Percentiles rank a stretch among this genome's conserved stretches.
Conservation (phyloP, 768 basidiomycete genomes). For the Lactarius pseudohatsudake region DNA sequence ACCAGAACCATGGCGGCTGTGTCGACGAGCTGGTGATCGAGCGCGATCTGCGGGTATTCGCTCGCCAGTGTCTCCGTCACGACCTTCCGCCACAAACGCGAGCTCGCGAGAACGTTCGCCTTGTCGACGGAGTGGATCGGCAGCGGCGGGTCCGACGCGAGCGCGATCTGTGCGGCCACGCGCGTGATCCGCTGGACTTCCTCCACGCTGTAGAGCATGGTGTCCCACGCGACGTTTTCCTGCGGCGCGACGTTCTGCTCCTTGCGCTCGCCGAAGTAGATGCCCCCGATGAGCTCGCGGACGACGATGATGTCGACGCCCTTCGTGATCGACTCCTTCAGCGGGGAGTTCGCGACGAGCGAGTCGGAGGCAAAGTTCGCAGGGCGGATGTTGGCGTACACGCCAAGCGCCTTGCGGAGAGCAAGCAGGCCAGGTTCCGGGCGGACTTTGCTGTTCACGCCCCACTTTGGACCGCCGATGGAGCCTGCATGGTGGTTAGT, state of each 20-base stretch:
- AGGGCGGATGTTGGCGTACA: constrained; percentile 98
- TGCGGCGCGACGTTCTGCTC: constrained; percentile 73
- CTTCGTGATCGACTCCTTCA: constrained; percentile 77
- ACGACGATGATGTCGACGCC: constrained; percentile 92
- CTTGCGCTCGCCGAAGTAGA: constrained; percentile 92
- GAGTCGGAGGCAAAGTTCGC: constrained; percentile 93
- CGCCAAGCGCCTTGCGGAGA: constrained; percentile 88
- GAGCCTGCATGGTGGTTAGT: constrained; percentile 57
- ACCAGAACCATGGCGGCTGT: constrained; percentile 97
- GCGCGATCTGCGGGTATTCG: constrained; percentile 84
- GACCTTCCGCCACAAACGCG: constrained; percentile 90
- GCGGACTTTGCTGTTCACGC: constrained; percentile 80
- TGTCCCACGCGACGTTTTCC: constrained; percentile 81
- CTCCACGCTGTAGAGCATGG: constrained; percentile 85
- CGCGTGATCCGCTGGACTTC: constrained; percentile 95
- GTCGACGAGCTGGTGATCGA: constrained; percentile 94
- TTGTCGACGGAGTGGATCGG: constrained; percentile 95
- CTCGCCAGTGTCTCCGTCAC: constrained; percentile 79
- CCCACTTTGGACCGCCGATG: constrained; percentile 99
- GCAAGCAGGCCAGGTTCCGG: constrained; percentile 89
- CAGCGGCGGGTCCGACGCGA: constrained; percentile 79
- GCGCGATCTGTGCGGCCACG: constrained; percentile 91
- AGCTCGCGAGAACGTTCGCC: constrained; percentile 96
- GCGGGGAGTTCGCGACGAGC: constrained; percentile 82
- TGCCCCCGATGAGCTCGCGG: constrained; percentile 93